Evolutionary conservation across 495 filamentous ascomycete genomes (phyloP).

Genomic region (Penicillium desertorum): DNA sequence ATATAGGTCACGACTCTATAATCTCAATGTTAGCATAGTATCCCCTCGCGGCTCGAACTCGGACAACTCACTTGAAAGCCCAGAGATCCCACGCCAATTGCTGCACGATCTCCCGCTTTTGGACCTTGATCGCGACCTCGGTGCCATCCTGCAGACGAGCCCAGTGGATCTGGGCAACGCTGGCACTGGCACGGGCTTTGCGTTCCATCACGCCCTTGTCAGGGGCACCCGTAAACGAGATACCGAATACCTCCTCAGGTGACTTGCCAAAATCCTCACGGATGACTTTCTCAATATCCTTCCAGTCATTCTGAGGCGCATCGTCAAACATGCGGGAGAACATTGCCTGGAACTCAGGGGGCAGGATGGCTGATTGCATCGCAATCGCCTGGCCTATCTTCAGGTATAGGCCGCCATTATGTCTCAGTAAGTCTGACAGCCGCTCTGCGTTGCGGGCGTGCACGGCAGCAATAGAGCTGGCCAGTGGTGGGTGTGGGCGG

Average conservation of each 20-base stretch:
- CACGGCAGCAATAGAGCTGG: constrained; percentile 64
- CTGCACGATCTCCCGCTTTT: constrained; percentile 88
- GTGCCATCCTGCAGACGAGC: constrained; percentile 78
- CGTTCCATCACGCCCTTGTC: constrained; percentile 83
- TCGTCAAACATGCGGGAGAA: constrained; percentile 97
- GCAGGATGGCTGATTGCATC: constrained; percentile 93
- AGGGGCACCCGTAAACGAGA: constrained; percentile 68
- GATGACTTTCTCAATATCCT: constrained; percentile 82
- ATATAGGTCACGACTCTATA: constrained; percentile 67
- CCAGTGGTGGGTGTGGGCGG: constrained; percentile 67
- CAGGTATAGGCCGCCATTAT: constrained; percentile 90
- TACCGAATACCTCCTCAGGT: constrained; percentile 84
- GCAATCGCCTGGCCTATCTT: constrained; percentile 98
- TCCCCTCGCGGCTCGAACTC: not conserved
- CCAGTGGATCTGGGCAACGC: constrained; percentile 96
- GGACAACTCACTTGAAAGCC: constrained; percentile 77
- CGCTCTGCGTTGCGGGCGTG: constrained; percentile 82
- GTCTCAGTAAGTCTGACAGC: constrained; percentile 71
- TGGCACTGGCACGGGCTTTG: constrained; percentile 80
- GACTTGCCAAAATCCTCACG: constrained; percentile 81
- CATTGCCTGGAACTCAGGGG: constrained; percentile 92
- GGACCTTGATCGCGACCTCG: constrained; percentile 92
- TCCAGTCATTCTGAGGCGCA: constrained; percentile 91
- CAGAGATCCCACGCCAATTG: constrained; percentile 93
- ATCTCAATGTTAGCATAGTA: not conserved